Conservation (phyloP, 2,329 filamentous ascomycete genomes). For the Huntiella bhutanensis region DNA sequence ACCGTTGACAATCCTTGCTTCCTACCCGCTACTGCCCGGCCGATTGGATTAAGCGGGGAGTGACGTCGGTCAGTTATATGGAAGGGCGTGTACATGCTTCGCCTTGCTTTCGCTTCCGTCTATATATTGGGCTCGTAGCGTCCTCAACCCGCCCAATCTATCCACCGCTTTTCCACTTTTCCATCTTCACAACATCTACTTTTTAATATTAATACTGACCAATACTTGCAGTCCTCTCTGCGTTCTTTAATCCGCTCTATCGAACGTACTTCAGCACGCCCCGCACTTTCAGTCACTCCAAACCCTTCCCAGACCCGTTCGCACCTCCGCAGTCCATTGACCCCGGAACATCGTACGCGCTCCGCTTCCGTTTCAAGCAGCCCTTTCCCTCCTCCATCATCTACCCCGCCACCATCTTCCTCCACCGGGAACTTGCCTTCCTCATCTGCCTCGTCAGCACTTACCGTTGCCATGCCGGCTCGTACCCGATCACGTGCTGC, state of each 20-base stretch:
- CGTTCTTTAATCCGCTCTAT: conserved; percentile 7
- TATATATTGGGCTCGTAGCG: too few relatives aligned
- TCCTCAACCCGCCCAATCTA: neutral
- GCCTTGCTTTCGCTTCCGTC: neutral
- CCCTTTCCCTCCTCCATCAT: neutral
- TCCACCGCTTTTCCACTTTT: neutral
- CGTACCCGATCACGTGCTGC: conserved; percentile 6
- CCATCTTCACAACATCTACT: neutral
- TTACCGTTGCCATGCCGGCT: neutral
- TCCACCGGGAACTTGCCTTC: neutral
- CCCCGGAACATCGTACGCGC: conserved; percentile 1
- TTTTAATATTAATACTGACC: neutral
- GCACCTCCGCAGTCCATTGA: conserved; percentile 1
- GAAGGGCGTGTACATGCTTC: neutral
- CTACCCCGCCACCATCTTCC: neutral
- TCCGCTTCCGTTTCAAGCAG: conserved; percentile 6
- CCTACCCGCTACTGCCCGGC: too few relatives aligned
- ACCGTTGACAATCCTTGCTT: too few relatives aligned
- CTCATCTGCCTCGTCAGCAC: neutral
- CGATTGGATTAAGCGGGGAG: neutral
- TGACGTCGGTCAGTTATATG: neutral
- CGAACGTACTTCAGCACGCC: neutral
- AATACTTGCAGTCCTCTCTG: conserved; percentile 3
- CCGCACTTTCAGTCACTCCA: neutral
- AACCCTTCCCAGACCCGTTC: neutral